Evolutionary conservation across 73 alveolate genomes (phyloP), one percentile per base, ranked within the genome.

Genomic region (Paramecium tetraurelia): DNA sequence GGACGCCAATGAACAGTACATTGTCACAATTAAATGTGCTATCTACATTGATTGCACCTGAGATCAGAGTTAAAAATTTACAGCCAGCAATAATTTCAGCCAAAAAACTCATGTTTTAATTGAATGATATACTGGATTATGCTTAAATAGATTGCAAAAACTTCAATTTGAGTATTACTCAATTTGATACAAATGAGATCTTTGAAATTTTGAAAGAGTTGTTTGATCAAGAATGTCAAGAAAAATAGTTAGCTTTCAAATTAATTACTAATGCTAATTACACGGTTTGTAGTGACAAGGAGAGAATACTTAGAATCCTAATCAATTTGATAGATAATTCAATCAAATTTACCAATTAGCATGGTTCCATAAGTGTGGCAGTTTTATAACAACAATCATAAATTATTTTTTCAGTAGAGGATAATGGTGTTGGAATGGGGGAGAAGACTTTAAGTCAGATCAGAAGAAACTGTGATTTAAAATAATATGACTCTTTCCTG

Each of bases 321-420:
- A 36, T 72, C 7, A 72, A 72, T 72, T 72, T 72, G 38, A 72
- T 72, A 35, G 86, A 72, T 40, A 72, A 72, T 36, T 72, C 86
- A 12, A 72, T 72, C 1, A 72, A 72, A 72, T 72, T 72, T 72
- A 72, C 86, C 16, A 36, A 72, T 72, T 9, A 33, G 7, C 4
- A 20, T 29, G 86, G 86, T 36, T 21, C 18, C 0, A 72, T 72
- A 14, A 40, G 18, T 9, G 59, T 72, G 7, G 18, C 0, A 1
- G 18, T 72, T 16, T 16, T n/a, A 6, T 3, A 35, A 12, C 12
- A 72, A 33, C 7, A 35, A 29, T 22, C 20, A 36, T 12, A 16
- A 3, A 35, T 40, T 35, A 12, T 36, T 7, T 72, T 72, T 72
- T 12, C 31, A 14, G 86, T 72, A 1, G 86, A 72, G 4, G 86